These are phyloP conservation scores for Saccharomycopsis phalli DNA, from an alignment of 1,139 yeast species.

Conservation along the genomic window DNA sequence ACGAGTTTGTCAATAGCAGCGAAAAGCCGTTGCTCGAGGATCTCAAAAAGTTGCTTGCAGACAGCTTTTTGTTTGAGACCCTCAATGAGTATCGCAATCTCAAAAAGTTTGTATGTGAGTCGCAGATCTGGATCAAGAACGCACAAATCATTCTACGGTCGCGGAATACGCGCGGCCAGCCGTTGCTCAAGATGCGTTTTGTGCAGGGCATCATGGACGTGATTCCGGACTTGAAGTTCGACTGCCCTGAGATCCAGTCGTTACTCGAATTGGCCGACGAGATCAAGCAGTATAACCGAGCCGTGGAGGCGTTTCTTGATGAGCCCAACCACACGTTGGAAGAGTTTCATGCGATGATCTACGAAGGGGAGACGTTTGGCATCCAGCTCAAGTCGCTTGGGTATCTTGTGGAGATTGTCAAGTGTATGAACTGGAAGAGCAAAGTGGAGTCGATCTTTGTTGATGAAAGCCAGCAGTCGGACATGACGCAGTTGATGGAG, in stretches of 20 bases:
- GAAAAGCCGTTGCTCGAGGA: constrained; percentile 41
- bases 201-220: constrained; percentile 35
- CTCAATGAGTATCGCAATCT: constrained; percentile 31
- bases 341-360: constrained; percentile 28
- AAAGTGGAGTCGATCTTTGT: constrained; percentile 25
- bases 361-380: constrained; percentile 52
- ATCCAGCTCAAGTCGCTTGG: constrained; percentile 44
- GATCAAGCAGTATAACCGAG: constrained; percentile 44
- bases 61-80: constrained; percentile 31
- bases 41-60: constrained; percentile 38
- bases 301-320: constrained; percentile 33
- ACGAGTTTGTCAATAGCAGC: constrained; percentile 32
- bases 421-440: constrained; percentile 42
- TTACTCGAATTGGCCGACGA: constrained; percentile 46
- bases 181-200: constrained; percentile 23
- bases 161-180: constrained; percentile 24
- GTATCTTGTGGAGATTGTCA: constrained; percentile 40
- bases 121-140: constrained; percentile 45
- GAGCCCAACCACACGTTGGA: constrained; percentile 22
- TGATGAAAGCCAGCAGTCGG: constrained; percentile 6
- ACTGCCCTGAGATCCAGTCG: constrained; percentile 53
- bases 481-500: constrained; percentile 30
- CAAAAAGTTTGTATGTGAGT: constrained; percentile 35
- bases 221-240: constrained; percentile 43
- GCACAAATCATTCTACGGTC: constrained; percentile 44